Evolutionary conservation across 345 rosid species (phyloP), one percentile per base, ranked within the genome.

Genomic region (Gossypium anomalum): DNA sequence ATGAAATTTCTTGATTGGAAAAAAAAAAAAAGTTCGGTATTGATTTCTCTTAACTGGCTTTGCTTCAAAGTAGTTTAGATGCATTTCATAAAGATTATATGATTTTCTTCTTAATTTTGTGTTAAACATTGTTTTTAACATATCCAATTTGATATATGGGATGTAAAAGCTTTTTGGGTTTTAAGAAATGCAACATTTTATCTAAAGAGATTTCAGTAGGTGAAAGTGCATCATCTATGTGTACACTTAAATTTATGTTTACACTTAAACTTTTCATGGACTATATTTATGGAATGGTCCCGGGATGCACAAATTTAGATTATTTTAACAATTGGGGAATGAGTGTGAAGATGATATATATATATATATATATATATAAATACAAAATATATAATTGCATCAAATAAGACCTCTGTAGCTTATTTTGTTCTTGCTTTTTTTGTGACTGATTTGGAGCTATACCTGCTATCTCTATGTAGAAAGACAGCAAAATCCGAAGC

Each of bases 401-500:
- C 59, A 57, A 11, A 22, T 15, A 23, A 3, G 34, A 58, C 17
- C 16, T 58, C 63, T 10, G 29, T 57, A 57, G 61, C 61, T 57
- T 20, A n/a, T 56, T 57, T 57, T 57, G 61, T 34, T 34, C 27
- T 20, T 12, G 27, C 4, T 5, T 12, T 58, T 12, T 59, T 59
- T 5, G 29, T 23, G 6, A 23, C 61, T 62, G 34, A 48, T 59
- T 73, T 22, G 58, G 9, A 16, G 7, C 41, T 67, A 14, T 67
- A 2, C 71, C 1, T 23, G 27, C 51, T 43, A 17, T 27, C 11
- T 57, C 44, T 20, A 27, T 43, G 69, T 69, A 80, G 81, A 80
- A 75, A 79, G 83, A 48, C 38, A 53, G 61, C 72, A 63, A 77
- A 81, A 38, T 75, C 81, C 7, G 14, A 25, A 83, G 72, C 51